Percentiles rank a stretch among this genome's conserved stretches.
Evolutionary conservation across 2,329 filamentous ascomycete genomes (phyloP).

Genomic region (Nothophaeocryptopus gaeumannii): DNA sequence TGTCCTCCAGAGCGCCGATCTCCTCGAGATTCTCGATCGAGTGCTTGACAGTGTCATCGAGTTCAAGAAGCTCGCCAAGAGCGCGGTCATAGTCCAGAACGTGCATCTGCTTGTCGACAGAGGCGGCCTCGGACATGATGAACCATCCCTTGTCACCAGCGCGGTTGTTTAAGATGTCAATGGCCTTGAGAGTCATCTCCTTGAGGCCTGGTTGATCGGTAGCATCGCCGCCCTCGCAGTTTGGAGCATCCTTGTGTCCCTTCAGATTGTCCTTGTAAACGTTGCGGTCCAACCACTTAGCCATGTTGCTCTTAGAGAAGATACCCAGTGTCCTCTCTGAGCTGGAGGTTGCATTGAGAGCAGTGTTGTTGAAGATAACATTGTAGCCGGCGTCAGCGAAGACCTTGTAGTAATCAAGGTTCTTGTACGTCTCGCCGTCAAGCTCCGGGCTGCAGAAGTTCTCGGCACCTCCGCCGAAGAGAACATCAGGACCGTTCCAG

Average conservation of each 20-base stretch:
- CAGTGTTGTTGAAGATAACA: constrained; percentile 71
- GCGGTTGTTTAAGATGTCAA: constrained; percentile 45
- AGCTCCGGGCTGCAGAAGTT: constrained; percentile 62
- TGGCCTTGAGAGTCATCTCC: constrained; percentile 77
- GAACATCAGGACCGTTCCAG: constrained; percentile 72
- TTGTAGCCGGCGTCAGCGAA: constrained; percentile 72
- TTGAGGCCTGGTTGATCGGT: constrained; percentile 77
- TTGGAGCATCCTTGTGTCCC: constrained; percentile 65
- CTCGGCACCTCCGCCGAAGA: constrained; percentile 76
- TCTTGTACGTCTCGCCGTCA: constrained; percentile 61
- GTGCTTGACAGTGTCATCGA: constrained; percentile 77
- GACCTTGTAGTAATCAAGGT: constrained; percentile 68
- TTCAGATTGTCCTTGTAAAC: constrained; percentile 70
- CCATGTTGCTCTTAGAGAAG: constrained; percentile 71
- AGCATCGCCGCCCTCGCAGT: constrained; percentile 62
- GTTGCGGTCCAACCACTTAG: constrained; percentile 81
- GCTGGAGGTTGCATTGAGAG: constrained; percentile 58
- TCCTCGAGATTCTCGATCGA: constrained; percentile 68
- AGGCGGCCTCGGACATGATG: constrained; percentile 82
- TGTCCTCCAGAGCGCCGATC: constrained; percentile 68
- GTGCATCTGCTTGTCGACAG: constrained; percentile 90
- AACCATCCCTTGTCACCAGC: constrained; percentile 69
- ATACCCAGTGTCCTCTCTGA: constrained; percentile 69
- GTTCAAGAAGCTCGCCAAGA: constrained; percentile 77
- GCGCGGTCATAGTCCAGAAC: constrained; percentile 79